Conservation (phyloP, 441 rosid species). For the Syzygium malaccense region DNA sequence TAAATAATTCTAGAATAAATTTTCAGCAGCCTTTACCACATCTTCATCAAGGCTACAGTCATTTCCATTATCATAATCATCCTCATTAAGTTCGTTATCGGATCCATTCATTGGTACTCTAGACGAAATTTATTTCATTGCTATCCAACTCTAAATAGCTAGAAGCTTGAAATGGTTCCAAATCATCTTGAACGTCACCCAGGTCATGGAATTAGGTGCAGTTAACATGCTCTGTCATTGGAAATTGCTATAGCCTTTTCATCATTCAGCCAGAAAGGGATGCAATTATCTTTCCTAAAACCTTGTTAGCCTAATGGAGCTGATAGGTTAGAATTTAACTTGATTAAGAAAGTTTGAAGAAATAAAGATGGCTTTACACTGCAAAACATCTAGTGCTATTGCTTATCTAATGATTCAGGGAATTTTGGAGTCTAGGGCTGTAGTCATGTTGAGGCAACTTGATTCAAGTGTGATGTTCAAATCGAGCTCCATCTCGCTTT, state of each 20-base stretch:
- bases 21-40: neutral
- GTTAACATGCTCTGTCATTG: neutral
- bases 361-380: neutral
- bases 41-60: neutral
- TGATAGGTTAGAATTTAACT: too few species aligned
- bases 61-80: neutral
- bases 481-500: neutral
- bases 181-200: neutral
- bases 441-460: neutral
- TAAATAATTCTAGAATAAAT: neutral
- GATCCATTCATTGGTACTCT: neutral
- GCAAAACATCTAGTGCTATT: neutral
- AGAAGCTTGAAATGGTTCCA: neutral
- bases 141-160: neutral
- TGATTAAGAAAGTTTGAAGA: neutral
- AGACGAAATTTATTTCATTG: neutral
- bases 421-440: neutral
- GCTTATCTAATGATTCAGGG: neutral
- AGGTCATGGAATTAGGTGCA: neutral
- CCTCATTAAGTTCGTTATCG: neutral
- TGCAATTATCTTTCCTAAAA: neutral
- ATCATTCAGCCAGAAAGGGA: neutral
- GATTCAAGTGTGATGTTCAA: neutral
- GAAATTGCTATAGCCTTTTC: neutral
- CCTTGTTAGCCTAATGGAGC: neutral